Percentiles rank a stretch among this genome's conserved stretches.
Evolutionary conservation across 257 asterid genomes (phyloP).

Genomic region (Sherardia arvensis): DNA sequence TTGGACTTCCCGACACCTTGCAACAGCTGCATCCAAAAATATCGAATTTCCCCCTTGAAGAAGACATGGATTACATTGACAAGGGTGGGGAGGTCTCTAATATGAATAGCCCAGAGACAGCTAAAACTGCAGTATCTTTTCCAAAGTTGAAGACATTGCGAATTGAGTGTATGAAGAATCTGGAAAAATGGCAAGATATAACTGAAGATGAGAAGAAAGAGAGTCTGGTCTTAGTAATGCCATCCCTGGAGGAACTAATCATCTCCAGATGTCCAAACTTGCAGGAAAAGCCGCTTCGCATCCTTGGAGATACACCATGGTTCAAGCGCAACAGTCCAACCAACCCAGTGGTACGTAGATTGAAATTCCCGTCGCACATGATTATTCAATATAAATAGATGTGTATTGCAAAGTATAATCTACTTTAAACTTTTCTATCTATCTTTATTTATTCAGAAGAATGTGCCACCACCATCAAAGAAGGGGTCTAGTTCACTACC

Average conservation of each 20-base stretch:
- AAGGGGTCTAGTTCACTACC: background rate
- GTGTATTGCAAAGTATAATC: background rate
- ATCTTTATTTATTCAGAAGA: background rate
- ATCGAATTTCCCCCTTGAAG: background rate
- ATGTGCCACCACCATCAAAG: background rate
- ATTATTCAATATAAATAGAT: too few relatives aligned
- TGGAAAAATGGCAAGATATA: constrained; percentile 7
- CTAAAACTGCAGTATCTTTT: background rate
- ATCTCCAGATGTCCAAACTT: background rate
- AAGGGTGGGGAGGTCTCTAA: background rate
- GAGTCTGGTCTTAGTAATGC: background rate
- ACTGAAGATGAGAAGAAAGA: background rate
- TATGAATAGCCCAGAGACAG: background rate
- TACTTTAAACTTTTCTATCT: background rate
- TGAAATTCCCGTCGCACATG: background rate
- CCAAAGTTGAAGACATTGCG: background rate
- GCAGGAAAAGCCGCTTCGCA: background rate
- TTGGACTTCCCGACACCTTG: background rate
- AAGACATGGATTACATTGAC: background rate
- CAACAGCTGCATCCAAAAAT: background rate
- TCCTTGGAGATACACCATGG: background rate
- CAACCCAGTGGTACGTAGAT: background rate
- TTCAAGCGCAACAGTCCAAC: constrained; percentile 13
- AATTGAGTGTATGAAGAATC: background rate
- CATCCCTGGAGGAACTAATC: constrained; percentile 1